Evolutionary conservation across 768 basidiomycete genomes (phyloP).

Genomic region (Exidia glandulosa): DNA sequence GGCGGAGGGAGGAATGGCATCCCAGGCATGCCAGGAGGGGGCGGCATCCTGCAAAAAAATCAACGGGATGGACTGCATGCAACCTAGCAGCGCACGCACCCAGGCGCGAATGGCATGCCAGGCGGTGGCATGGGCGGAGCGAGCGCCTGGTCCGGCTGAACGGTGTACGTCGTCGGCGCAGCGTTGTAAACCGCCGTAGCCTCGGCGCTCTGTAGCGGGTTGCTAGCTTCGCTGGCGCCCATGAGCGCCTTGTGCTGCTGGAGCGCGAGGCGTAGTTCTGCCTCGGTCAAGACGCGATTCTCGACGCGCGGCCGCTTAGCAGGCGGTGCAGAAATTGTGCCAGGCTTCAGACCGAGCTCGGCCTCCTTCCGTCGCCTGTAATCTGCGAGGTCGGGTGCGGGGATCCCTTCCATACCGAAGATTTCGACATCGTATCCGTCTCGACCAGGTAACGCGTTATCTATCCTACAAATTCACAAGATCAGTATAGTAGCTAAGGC

Average conservation of each 20-base stretch:
- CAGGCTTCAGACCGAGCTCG: conserved; percentile 76
- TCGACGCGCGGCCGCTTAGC: conserved; percentile 74
- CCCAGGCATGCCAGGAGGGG: conserved; percentile 20
- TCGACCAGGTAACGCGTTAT: conserved; percentile 90
- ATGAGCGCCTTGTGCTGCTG: conserved; percentile 87
- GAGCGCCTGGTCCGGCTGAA: conserved; percentile 25
- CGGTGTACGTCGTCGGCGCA: conserved; percentile 58
- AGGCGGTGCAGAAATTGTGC: conserved; percentile 62
- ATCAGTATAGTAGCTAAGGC: too few relatives aligned
- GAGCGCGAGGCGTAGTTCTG: conserved; percentile 75
- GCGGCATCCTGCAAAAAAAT: conserved; percentile 28
- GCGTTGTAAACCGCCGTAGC: conserved; percentile 61
- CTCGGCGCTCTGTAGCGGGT: conserved; percentile 26
- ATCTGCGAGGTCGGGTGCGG: conserved; percentile 85
- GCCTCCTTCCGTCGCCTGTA: conserved; percentile 94
- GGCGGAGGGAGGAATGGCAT: conserved; percentile 24
- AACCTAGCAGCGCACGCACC: conserved; percentile 27
- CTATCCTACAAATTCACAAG: conserved; percentile 86
- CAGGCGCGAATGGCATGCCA: conserved; percentile 42
- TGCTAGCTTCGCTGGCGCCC: conserved; percentile 37
- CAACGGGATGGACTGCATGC: conserved; percentile 4
- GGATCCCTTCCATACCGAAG: conserved; percentile 98
- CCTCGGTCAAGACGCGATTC: conserved; percentile 66
- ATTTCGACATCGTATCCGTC: conserved; percentile 99
- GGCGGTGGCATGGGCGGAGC: conserved; percentile 9